Evolutionary conservation across 2,329 filamentous ascomycete species (phyloP).

Genomic region (Colletotrichum orbiculare): DNA sequence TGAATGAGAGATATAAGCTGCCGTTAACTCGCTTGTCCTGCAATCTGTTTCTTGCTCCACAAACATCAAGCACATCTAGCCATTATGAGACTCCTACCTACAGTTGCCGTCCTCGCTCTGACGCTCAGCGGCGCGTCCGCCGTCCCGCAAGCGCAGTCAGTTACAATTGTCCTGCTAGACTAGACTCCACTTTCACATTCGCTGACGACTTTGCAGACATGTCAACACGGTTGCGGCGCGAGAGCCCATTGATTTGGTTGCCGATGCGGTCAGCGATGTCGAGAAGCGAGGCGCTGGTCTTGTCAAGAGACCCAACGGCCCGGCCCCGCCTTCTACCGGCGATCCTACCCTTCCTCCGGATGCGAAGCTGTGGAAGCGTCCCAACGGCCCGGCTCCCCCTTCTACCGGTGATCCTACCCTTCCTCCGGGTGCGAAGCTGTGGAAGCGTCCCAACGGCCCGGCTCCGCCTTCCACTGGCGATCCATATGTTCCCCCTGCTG

Average conservation of each 20-base stretch:
- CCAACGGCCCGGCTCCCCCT: background rate
- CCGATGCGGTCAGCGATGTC: background rate
- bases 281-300: conserved; percentile 1
- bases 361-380: background rate
- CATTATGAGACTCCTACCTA: background rate
- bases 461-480: conserved; percentile 4
- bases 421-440: background rate
- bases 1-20: no score
- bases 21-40: no score
- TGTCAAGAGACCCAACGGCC: conserved; percentile 10
- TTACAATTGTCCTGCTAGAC: background rate
- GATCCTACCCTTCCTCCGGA: background rate
- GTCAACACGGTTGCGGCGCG: background rate
- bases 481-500: background rate
- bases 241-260: background rate
- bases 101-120: background rate
- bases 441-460: background rate
- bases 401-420: background rate
- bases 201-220: background rate
- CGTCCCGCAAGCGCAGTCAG: conserved; percentile 1
- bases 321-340: conserved; percentile 1
- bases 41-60: no score
- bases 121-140: background rate
- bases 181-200: background rate
- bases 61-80: no score